Evolutionary conservation across 2,329 filamentous ascomycete species (phyloP).

Genomic region (Ophioceras dolichostomum): DNA sequence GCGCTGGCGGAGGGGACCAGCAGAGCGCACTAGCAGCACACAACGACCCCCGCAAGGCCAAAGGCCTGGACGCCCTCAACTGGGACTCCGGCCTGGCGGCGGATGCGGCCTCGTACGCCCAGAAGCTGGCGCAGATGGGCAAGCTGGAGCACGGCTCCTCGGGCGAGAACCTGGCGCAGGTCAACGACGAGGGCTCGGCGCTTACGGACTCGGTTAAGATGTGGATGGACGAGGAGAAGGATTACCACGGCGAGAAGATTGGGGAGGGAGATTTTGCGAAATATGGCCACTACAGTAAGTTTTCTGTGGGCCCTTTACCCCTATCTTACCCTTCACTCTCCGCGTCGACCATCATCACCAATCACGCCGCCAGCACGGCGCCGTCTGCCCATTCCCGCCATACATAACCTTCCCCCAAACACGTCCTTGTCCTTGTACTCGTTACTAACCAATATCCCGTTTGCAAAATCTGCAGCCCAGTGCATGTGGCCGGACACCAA

Average conservation of each 20-base stretch:
- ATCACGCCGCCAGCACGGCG: too few species aligned
- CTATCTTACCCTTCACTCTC: too few species aligned
- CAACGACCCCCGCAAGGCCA: background rate
- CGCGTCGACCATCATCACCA: too few species aligned
- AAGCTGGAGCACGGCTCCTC: conserved; percentile 1
- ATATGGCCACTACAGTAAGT: conserved; percentile 6
- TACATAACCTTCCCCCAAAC: background rate
- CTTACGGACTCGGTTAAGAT: background rate
- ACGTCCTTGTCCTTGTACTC: background rate
- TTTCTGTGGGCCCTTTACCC: background rate
- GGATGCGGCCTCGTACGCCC: background rate
- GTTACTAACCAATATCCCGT: too few species aligned
- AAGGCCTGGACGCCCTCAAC: background rate
- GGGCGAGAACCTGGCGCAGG: conserved; percentile 1
- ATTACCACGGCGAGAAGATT: background rate
- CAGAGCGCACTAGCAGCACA: background rate
- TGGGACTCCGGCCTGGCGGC: background rate
- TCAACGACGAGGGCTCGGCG: background rate
- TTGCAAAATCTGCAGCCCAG: conserved; percentile 10
- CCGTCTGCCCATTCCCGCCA: too few species aligned
- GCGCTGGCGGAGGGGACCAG: too few species aligned
- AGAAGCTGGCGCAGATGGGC: background rate
- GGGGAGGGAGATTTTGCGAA: conserved; percentile 3
- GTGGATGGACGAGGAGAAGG: background rate
- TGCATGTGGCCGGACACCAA: conserved; percentile 18